Conservation (phyloP, 1,139 yeast genomes). For the Yamadazyma mexicana region DNA sequence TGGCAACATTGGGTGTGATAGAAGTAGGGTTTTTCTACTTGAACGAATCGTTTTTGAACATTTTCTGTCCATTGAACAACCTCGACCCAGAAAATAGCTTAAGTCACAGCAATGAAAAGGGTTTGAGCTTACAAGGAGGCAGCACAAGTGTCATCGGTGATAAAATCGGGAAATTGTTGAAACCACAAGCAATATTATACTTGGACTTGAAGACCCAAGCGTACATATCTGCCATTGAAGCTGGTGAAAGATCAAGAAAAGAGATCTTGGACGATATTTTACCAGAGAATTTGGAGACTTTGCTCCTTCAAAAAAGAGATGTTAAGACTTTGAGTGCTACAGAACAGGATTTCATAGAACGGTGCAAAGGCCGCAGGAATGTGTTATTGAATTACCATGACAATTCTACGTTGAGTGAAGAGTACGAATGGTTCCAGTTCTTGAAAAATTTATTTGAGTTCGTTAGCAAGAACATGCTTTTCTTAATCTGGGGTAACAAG, state of each 20-base stretch:
- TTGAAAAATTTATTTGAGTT: slow-evolving; percentile 73
- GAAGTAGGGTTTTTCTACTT: slow-evolving; percentile 87
- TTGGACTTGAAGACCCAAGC: slow-evolving; percentile 94
- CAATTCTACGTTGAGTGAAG: slow-evolving; percentile 42
- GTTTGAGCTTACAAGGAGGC: slow-evolving; percentile 39
- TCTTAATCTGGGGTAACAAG: slow-evolving; percentile 68
- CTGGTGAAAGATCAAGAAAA: slow-evolving; percentile 63
- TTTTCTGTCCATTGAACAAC: slow-evolving; percentile 69
- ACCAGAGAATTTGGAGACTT: slow-evolving; percentile 62
- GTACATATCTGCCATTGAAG: slow-evolving; percentile 81
- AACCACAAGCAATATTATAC: slow-evolving; percentile 76
- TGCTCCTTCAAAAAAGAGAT: slow-evolving; percentile 24
- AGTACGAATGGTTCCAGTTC: slow-evolving; percentile 34
- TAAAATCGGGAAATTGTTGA: slow-evolving; percentile 59
- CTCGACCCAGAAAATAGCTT: slow-evolving; percentile 44
- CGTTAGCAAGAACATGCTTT: slow-evolving; percentile 71
- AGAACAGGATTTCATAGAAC: slow-evolving; percentile 66
- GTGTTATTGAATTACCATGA: slow-evolving; percentile 52
- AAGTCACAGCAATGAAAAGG: slow-evolving; percentile 36
- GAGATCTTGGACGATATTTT: slow-evolving; percentile 78
- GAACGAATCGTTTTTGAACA: slow-evolving; percentile 79
- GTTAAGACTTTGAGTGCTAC: slow-evolving; percentile 54
- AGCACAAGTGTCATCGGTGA: slow-evolving; percentile 40
- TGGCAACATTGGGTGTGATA: slow-evolving; percentile 80
- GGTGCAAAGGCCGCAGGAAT: slow-evolving; percentile 70